phyloP scores from a whole-genome alignment of 2,329 filamentous ascomycete genomes.

The Penicillium sp. region DNA sequence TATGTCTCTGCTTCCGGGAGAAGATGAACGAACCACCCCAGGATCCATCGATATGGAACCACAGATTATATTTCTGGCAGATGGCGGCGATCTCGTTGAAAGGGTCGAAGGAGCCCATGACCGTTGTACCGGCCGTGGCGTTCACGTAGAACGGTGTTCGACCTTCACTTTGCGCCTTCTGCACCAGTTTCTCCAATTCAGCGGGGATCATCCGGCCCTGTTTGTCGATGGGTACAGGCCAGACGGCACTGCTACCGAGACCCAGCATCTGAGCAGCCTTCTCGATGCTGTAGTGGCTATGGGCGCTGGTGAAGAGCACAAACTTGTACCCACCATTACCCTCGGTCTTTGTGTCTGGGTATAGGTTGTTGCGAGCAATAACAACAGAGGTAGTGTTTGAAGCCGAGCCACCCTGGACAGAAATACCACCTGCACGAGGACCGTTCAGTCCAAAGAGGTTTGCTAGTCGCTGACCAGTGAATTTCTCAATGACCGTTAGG shows the following conservation, averaged over 20 bases:
- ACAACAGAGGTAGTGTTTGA: slow-evolving; percentile 87
- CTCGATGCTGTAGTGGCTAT: slow-evolving; percentile 93
- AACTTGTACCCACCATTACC: slow-evolving; percentile 72
- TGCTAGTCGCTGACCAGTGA: slow-evolving; percentile 75
- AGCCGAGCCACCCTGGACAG: slow-evolving; percentile 78
- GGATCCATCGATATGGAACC: slow-evolving; percentile 91
- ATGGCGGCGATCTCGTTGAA: slow-evolving; percentile 72
- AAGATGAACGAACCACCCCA: slow-evolving; percentile 91
- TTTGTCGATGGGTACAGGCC: slow-evolving; percentile 74
- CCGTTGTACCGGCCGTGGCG: slow-evolving; percentile 92
- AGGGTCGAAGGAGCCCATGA: slow-evolving; percentile 86
- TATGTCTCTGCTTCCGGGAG: slow-evolving; percentile 65
- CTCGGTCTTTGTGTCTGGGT: slow-evolving; percentile 73
- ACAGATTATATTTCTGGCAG: slow-evolving; percentile 74
- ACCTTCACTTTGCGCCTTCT: slow-evolving; percentile 67
- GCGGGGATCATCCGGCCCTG: slow-evolving; percentile 73
- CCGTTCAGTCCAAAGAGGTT: slow-evolving; percentile 76
- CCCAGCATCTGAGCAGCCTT: slow-evolving; percentile 93
- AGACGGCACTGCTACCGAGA: slow-evolving; percentile 76
- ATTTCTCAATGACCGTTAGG: slow-evolving; percentile 85
- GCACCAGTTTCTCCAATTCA: slow-evolving; percentile 68
- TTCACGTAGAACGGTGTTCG: slow-evolving; percentile 93
- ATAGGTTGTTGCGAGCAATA: slow-evolving; percentile 85
- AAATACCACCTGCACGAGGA: slow-evolving; percentile 72
- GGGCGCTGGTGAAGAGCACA: slow-evolving; percentile 83